phyloP scores from a whole-genome alignment of 2,329 filamentous ascomycete species.

The Xylariaceae sp. region DNA sequence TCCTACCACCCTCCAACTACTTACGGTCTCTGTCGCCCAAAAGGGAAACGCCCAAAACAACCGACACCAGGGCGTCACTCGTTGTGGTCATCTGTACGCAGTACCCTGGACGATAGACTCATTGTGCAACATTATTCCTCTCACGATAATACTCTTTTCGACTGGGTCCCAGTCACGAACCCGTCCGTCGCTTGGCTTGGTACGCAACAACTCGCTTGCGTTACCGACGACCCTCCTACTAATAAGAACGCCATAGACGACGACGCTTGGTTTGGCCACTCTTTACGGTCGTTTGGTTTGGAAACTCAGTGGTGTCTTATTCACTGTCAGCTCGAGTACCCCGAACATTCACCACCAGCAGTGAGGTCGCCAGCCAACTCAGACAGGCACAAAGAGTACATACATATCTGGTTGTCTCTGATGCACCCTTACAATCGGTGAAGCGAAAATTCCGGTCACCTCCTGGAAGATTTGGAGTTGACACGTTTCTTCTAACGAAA shows the following conservation, averaged over 20 bases:
- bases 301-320: constrained; percentile 2
- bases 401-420: constrained; percentile 4
- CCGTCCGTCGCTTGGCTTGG: neutral
- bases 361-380: neutral
- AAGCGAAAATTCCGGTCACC: constrained; percentile 9
- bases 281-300: neutral
- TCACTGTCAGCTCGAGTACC: neutral
- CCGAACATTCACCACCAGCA: neutral
- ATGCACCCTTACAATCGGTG: constrained; percentile 9
- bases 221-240: neutral
- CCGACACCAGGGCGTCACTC: constrained; percentile 6
- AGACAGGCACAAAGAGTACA: constrained; percentile 2
- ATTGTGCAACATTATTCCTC: constrained; percentile 8
- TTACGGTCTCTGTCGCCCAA: constrained; percentile 21
- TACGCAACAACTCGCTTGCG: neutral
- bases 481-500: constrained; percentile 7
- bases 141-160: neutral
- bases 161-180: neutral
- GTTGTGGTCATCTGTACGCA: constrained; percentile 6
- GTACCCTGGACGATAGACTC: constrained; percentile 1
- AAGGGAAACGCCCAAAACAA: constrained; percentile 16
- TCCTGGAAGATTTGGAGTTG: neutral
- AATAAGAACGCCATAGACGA: neutral
- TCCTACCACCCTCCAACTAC: neutral
- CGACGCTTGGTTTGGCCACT: neutral